Evolutionary conservation across 495 filamentous ascomycete species (phyloP).

Genomic region (Penicillium atrosanguineum): DNA sequence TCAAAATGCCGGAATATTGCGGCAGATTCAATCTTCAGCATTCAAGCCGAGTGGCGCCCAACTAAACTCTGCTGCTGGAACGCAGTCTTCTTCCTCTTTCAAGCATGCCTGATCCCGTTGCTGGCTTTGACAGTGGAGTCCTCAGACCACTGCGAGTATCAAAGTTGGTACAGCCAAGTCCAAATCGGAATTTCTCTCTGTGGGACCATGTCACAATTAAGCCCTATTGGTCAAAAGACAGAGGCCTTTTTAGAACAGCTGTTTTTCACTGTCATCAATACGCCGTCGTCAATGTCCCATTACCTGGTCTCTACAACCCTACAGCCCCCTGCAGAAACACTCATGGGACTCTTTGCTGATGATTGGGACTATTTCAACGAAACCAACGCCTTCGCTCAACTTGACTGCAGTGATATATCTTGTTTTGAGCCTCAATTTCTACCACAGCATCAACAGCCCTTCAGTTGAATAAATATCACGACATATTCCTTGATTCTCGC

Average conservation of each 20-base stretch:
- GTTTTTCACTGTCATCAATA: slow-evolving; percentile 1
- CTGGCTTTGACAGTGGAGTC: slow-evolving; percentile 7
- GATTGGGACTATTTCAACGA: slow-evolving; percentile 7
- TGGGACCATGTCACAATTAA: slow-evolving; percentile 10
- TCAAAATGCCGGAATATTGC: slow-evolving; percentile 60
- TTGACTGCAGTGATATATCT: background rate
- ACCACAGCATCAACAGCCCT: background rate
- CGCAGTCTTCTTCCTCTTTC: slow-evolving; percentile 69
- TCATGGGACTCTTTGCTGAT: slow-evolving; percentile 7
- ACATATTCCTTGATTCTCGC: no score
- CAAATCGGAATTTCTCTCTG: slow-evolving; percentile 8
- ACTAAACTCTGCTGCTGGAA: slow-evolving; percentile 71
- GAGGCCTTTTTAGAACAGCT: slow-evolving; percentile 5
- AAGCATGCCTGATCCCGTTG: slow-evolving; percentile 63
- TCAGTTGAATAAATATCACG: no score
- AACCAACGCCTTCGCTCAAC: background rate
- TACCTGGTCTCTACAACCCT: background rate
- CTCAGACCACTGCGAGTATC: slow-evolving; percentile 1
- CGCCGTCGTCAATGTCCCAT: background rate
- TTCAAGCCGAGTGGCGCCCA: slow-evolving; percentile 52
- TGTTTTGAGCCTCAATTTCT: slow-evolving; percentile 5
- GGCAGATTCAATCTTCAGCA: slow-evolving; percentile 62
- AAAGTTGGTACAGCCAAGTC: slow-evolving; percentile 10
- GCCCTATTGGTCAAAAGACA: slow-evolving; percentile 5
- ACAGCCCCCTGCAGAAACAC: background rate